Base-by-base conservation (phyloP, 164 flowering plant genomes). In the Protea cynaroides region DNA sequence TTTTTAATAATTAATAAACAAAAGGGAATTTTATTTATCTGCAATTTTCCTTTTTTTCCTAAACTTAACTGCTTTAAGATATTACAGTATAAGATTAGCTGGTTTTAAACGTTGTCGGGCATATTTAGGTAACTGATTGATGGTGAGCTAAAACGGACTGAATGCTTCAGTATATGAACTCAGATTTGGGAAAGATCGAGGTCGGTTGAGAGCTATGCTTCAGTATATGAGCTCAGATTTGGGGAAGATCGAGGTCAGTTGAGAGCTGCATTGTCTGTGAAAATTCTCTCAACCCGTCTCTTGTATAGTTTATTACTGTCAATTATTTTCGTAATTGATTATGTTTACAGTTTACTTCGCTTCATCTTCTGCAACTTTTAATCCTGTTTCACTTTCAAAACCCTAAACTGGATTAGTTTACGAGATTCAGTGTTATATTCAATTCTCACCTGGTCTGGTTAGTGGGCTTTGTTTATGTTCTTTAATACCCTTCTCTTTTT, bases 211-310 rank as follows among this genome's bases (percentile, higher is more conserved):
- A n/a, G n/a, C n/a, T n/a, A 40, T 1, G 9, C 1, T 40, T 40
- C 46, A 12, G 1, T 10, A 40, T 29, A 40, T 47, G 22, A 37
- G 53, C 12, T 52, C 6, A 54, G 29, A 52, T 61, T 60, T 60
- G 25, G 65, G 15, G 59, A 25, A 60, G 52, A 53, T 60, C 56
- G 34, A 56, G 36, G 37, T 54, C 61, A 51, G 61, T 68, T 59
- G 50, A 65, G 61, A 68, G 44, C 71, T 68, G 43, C 65, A 62
- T 55, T 68, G 54, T 34, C 61, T 68, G 62, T 44, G 46, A 68
- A 61, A 46, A 29, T 44, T n/a, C 65, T 46, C 47, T 61, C 34
- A 19, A 17, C 49, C 69, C 64, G 17, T 46, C 44, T 62, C 23
- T 4, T 58, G 56, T 22, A 3, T 58, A 36, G 4, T 51, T 37